Percentiles rank a stretch among this genome's conserved stretches.
Evolutionary conservation across 441 rosid genomes (phyloP).

Genomic region (Eutrema salsugineum): DNA sequence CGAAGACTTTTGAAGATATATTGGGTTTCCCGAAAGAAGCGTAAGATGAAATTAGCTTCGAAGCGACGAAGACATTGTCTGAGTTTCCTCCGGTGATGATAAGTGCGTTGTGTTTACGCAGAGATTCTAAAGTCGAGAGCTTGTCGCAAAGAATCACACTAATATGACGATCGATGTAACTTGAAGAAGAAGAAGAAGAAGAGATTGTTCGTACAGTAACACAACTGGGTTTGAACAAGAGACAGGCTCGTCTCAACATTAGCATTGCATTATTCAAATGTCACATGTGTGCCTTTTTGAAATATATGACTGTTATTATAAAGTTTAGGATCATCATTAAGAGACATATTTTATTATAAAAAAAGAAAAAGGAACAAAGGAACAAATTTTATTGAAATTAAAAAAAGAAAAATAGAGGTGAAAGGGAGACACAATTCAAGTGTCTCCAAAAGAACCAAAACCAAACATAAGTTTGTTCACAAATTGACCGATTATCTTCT

Average conservation of each 20-base stretch:
- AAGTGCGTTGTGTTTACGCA: conserved; percentile 44
- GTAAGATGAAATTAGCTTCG: conserved; percentile 59
- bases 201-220: no score
- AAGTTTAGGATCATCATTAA: no score
- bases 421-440: conserved; percentile 19
- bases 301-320: no score
- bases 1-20: conserved; percentile 37
- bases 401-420: background rate
- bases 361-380: no score
- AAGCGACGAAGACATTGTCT: conserved; percentile 44
- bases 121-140: conserved; percentile 28
- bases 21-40: conserved; percentile 34
- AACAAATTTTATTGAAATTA: background rate
- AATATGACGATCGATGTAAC: no score
- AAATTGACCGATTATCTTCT: conserved; percentile 30
- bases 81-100: conserved; percentile 48
- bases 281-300: no score
- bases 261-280: no score
- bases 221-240: no score
- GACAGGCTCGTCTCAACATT: no score
- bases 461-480: conserved; percentile 12
- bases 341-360: no score
- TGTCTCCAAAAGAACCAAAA: conserved; percentile 5
- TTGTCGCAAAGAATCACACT: conserved; percentile 31
- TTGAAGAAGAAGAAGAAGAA: no score